Percentiles rank a stretch among this genome's conserved stretches.
phyloP scores from a whole-genome alignment of 208 protist genomes.

The Jaenimonas drosophilae region DNA sequence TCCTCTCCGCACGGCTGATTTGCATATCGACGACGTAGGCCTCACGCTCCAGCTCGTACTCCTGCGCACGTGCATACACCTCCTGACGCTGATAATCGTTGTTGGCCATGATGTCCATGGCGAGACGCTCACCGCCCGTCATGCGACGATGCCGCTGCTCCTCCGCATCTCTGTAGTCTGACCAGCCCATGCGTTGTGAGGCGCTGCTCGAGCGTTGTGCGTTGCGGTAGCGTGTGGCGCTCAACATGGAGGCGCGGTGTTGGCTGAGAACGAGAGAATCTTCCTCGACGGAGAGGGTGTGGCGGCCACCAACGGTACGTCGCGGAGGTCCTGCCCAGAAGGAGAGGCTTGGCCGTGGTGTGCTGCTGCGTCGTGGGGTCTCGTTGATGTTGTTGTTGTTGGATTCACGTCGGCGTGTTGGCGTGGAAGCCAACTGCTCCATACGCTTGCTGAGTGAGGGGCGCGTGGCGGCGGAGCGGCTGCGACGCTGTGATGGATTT shows the following conservation, averaged over 20 bases:
- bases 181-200: conserved; percentile 15
- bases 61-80: conserved; percentile 17
- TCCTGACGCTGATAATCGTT: conserved; percentile 37
- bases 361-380: not conserved
- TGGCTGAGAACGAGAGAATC: conserved; percentile 4
- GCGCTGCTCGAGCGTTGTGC: conserved; percentile 26
- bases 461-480: not conserved
- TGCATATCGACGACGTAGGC: conserved; percentile 19
- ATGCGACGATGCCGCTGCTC: conserved; percentile 3
- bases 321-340: not conserved
- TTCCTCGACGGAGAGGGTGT: too few relatives aligned
- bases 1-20: too few relatives aligned
- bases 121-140: conserved; percentile 32
- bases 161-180: conserved; percentile 7
- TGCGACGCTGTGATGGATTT: not conserved
- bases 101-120: conserved; percentile 46
- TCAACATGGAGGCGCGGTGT: conserved; percentile 27
- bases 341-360: not conserved
- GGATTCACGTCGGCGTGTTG: not conserved
- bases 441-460: not conserved
- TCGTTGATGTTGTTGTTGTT: not conserved
- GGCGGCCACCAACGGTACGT: too few relatives aligned
- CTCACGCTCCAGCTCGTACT: conserved; percentile 16
- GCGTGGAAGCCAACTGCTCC: not conserved
- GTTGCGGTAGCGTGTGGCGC: conserved; percentile 17